phyloP scores from a whole-genome alignment of 768 basidiomycete genomes.

The Mycena rebaudengoi region DNA sequence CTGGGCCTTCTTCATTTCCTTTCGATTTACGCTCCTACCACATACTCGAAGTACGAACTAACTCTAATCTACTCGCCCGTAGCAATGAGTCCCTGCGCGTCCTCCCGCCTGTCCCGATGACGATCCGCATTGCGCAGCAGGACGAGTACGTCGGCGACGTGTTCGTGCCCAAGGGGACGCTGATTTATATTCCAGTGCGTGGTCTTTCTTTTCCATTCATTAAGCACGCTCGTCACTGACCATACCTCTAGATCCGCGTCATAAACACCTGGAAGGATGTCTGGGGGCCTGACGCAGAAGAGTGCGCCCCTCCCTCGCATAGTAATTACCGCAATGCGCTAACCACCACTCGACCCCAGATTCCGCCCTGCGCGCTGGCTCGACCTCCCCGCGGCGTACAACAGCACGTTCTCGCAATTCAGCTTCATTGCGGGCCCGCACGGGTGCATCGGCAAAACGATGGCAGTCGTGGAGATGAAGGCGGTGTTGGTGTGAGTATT shows the following conservation, averaged over 20 bases:
- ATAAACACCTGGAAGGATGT: no score
- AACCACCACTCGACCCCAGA: conserved; percentile 36
- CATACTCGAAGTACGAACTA: no score
- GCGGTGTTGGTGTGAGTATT: conserved; percentile 48
- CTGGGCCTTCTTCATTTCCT: no score
- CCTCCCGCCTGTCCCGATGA: conserved; percentile 51
- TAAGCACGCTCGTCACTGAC: background rate
- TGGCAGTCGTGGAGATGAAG: conserved; percentile 59
- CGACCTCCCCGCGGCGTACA: conserved; percentile 44
- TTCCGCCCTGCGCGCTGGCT: conserved; percentile 60
- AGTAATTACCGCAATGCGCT: background rate
- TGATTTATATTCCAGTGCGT: conserved; percentile 49
- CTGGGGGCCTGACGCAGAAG: no score
- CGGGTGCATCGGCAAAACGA: conserved; percentile 57
- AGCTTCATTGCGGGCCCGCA: conserved; percentile 57
- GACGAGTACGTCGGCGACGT: conserved; percentile 51
- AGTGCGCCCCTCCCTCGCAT: no score
- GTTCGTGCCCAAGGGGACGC: conserved; percentile 53
- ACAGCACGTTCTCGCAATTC: conserved; percentile 46
- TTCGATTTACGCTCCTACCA: no score
- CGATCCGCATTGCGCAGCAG: conserved; percentile 46
- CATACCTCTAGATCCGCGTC: conserved; percentile 51
- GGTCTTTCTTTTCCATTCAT: background rate
- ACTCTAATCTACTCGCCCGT: background rate
- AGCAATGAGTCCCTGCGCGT: conserved; percentile 53